A percentile compares a stretch with the other conserved stretches of the same genome.
Conservation (phyloP, 768 basidiomycete genomes). For the Xerocomellus chrysenteron region DNA sequence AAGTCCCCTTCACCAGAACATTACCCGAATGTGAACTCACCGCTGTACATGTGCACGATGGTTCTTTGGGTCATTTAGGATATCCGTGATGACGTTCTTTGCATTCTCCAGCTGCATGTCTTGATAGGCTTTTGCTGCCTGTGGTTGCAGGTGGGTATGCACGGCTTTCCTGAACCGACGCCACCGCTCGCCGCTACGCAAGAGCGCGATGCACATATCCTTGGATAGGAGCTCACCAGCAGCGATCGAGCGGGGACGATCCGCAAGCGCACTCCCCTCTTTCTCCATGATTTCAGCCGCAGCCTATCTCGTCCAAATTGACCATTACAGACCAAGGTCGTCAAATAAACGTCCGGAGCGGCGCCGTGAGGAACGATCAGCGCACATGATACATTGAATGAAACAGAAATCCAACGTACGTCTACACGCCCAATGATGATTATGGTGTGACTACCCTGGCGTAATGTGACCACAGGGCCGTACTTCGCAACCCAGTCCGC, state of each 20-base stretch:
- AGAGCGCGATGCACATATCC: constrained; percentile 33
- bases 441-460: constrained; percentile 39
- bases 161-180: constrained; percentile 54
- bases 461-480: constrained; percentile 54
- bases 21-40: constrained; percentile 29
- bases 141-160: constrained; percentile 53
- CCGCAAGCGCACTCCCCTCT: constrained; percentile 47
- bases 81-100: constrained; percentile 24
- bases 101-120: constrained; percentile 42
- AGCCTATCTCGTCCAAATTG: constrained; percentile 35
- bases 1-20: too few relatives aligned
- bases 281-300: constrained; percentile 61
- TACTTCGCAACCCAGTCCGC: constrained; percentile 55
- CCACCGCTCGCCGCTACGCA: constrained; percentile 50
- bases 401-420: constrained; percentile 5
- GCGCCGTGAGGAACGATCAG: neutral
- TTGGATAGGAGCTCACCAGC: constrained; percentile 48
- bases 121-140: constrained; percentile 41
- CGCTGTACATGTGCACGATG: constrained; percentile 46
- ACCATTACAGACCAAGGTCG: too few relatives aligned
- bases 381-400: neutral
- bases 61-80: constrained; percentile 32
- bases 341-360: neutral
- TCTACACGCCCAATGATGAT: constrained; percentile 24
- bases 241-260: constrained; percentile 50